phyloP scores from a whole-genome alignment of 1,284 basidiomycete genomes.

The Apiotrichum siamense region DNA sequence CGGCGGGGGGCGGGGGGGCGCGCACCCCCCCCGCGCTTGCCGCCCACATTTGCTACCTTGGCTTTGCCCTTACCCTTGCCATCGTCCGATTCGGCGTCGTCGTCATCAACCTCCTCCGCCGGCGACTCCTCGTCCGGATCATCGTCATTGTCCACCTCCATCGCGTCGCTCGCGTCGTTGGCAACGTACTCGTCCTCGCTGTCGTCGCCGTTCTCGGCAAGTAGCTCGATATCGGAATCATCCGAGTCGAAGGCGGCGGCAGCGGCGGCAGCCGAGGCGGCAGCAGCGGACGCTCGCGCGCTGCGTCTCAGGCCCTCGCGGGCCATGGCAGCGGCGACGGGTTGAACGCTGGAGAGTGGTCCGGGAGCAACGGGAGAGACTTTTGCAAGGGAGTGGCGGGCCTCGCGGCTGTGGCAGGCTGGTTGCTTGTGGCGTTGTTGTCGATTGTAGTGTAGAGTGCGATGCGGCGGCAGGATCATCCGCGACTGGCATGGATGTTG shows the following conservation, averaged over 20 bases:
- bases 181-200: not conserved
- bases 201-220: not conserved
- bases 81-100: not conserved
- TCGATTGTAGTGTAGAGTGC: too few species aligned
- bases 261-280: conserved; percentile 18
- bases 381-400: too few species aligned
- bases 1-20: too few species aligned
- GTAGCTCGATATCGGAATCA: conserved; percentile 3
- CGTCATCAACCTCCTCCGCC: not conserved
- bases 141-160: conserved; percentile 1
- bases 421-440: too few species aligned
- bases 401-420: too few species aligned
- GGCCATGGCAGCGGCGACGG: not conserved
- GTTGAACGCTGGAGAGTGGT: not conserved
- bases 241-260: not conserved
- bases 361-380: not conserved
- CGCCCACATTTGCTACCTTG: not conserved
- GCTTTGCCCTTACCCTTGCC: conserved; percentile 2
- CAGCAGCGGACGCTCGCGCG: conserved; percentile 14
- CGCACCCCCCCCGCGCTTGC: too few species aligned
- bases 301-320: conserved; percentile 18
- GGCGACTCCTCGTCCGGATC: conserved; percentile 1
- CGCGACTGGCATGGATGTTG: conserved; percentile 22
- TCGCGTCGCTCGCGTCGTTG: not conserved
- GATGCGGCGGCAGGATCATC: conserved; percentile 7